A percentile compares a stretch with the other conserved stretches of the same genome.
Conservation (phyloP, 305 asterid genomes). For the Salvia sclarea region DNA sequence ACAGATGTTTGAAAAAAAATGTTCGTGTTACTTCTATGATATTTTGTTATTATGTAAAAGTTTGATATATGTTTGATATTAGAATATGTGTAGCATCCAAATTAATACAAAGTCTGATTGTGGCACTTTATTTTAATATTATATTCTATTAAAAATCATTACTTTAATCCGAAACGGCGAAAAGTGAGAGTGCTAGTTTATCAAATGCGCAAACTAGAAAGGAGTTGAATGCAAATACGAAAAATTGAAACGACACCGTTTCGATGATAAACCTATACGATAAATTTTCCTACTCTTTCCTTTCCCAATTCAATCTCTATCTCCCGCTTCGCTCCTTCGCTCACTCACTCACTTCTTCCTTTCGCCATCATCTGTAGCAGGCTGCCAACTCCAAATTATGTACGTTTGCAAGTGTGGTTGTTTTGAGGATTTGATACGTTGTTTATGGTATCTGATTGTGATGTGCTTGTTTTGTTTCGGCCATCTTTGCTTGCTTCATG, state of each 20-base stretch:
- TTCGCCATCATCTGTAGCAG: background rate
- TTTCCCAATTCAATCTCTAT: slow-evolving; percentile 16
- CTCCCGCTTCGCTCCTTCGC: slow-evolving; percentile 36
- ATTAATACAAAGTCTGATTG: too few relatives aligned
- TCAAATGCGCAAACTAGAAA: too few relatives aligned
- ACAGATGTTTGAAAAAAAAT: too few relatives aligned
- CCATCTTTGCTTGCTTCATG: background rate
- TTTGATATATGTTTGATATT: too few relatives aligned
- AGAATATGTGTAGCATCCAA: too few relatives aligned
- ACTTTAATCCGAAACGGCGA: too few relatives aligned
- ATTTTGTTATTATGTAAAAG: too few relatives aligned
- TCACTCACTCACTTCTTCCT: background rate
- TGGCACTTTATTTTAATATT: too few relatives aligned
- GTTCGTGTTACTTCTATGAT: too few relatives aligned
- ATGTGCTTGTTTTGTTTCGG: background rate
- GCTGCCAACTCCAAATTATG: background rate
- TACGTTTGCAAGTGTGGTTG: background rate
- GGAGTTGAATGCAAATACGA: slow-evolving; percentile 15
- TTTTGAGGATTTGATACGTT: background rate
- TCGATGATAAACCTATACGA: slow-evolving; percentile 7
- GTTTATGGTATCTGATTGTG: background rate
- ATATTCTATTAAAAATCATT: too few relatives aligned
- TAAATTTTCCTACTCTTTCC: background rate
- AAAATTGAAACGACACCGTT: slow-evolving; percentile 1
- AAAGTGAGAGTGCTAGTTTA: too few relatives aligned